Percentiles rank a stretch among this genome's conserved stretches.
phyloP scores from a whole-genome alignment of 495 filamentous ascomycete species.

The Neurospora terricola region DNA sequence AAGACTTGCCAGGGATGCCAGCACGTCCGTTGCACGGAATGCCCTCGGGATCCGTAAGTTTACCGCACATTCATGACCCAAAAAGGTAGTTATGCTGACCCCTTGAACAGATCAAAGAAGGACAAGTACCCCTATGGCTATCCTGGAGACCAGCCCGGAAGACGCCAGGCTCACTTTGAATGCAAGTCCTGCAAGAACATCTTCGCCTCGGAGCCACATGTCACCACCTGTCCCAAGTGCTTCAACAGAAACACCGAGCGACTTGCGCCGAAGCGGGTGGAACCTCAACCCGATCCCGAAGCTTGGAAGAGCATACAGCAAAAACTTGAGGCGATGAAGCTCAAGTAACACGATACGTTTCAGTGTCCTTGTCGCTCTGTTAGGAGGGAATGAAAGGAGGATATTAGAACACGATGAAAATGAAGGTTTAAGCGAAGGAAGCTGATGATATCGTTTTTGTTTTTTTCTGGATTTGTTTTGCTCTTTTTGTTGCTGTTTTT shows the following conservation, averaged over 20 bases:
- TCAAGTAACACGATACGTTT: conserved; percentile 17
- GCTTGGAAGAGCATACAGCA: conserved; percentile 50
- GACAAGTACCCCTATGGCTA: conserved; percentile 70
- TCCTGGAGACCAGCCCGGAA: conserved; percentile 53
- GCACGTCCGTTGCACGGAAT: conserved; percentile 73
- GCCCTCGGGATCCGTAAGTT: conserved; percentile 73
- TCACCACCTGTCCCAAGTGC: conserved; percentile 50
- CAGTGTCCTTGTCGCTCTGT: neutral
- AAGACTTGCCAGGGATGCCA: conserved; percentile 56
- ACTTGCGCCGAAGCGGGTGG: conserved; percentile 46
- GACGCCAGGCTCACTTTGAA: conserved; percentile 41
- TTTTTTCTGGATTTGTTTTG: neutral
- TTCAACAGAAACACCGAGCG: conserved; percentile 45
- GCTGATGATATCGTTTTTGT: neutral
- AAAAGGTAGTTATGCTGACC: conserved; percentile 14
- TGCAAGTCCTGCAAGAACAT: conserved; percentile 55
- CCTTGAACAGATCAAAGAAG: conserved; percentile 46
- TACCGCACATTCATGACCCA: conserved; percentile 1
- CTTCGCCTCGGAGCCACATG: conserved; percentile 36
- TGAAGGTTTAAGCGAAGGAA: neutral
- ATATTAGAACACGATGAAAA: neutral
- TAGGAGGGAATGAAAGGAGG: neutral
- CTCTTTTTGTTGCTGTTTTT: neutral
- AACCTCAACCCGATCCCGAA: conserved; percentile 56
- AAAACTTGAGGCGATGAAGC: conserved; percentile 39